Percentiles rank a stretch among this genome's conserved stretches.
phyloP scores from a whole-genome alignment of 768 basidiomycete species.

The Tylopilus subfusipes region DNA sequence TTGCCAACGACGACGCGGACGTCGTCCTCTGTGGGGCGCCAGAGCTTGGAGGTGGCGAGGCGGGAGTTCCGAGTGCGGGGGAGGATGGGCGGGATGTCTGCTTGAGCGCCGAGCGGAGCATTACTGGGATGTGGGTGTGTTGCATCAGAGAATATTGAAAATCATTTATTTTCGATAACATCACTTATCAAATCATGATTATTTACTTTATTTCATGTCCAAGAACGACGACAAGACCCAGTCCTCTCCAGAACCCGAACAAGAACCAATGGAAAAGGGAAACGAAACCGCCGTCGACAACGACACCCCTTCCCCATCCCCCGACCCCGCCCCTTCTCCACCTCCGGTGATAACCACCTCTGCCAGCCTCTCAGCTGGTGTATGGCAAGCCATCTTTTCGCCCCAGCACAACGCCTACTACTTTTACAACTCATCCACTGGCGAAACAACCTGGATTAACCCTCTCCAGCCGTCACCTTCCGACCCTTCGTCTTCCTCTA shows the following conservation, averaged over 20 bases:
- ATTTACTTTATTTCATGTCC: slow-evolving; percentile 8
- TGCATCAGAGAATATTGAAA: neutral
- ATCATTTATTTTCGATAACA: slow-evolving; percentile 7
- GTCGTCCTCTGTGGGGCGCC: slow-evolving; percentile 12
- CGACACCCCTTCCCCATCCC: neutral
- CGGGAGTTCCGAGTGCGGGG: slow-evolving; percentile 9
- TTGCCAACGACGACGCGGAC: slow-evolving; percentile 16
- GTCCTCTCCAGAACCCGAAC: slow-evolving; percentile 2
- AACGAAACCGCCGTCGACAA: slow-evolving; percentile 3
- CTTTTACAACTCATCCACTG: slow-evolving; percentile 72
- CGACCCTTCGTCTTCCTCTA: slow-evolving; percentile 20
- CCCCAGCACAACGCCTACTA: slow-evolving; percentile 79
- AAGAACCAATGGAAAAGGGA: slow-evolving; percentile 2
- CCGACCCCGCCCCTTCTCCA: slow-evolving; percentile 8
- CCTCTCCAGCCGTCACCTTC: slow-evolving; percentile 49
- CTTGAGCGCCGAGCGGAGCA: slow-evolving; percentile 57
- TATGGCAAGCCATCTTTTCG: slow-evolving; percentile 83
- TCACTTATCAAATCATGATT: neutral
- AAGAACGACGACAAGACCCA: neutral
- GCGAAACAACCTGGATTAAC: slow-evolving; percentile 83
- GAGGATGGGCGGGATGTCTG: slow-evolving; percentile 32
- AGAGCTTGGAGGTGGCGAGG: slow-evolving; percentile 26
- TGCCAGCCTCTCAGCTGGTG: slow-evolving; percentile 26
- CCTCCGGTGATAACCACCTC: slow-evolving; percentile 7
- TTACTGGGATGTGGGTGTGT: slow-evolving; percentile 9